Conservation (phyloP, 352 stramenopile species). For the Phytopythium montanum region DNA sequence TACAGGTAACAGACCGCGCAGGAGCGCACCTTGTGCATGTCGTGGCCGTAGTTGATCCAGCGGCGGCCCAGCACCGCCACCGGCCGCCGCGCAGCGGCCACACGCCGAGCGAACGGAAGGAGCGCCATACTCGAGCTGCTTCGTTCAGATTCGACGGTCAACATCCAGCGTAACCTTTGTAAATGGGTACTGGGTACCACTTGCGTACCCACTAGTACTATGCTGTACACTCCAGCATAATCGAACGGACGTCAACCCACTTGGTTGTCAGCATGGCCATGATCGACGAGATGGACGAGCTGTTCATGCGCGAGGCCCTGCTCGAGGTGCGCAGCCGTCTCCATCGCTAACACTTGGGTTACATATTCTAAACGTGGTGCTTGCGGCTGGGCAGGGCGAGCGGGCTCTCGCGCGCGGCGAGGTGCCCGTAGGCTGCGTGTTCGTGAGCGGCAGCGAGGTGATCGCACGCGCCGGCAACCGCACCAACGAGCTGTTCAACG, state of each 20-base stretch:
- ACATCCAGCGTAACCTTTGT: conserved; percentile 3
- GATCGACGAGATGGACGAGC: conserved; percentile 24
- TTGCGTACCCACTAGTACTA: not conserved
- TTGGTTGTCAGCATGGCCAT: not conserved
- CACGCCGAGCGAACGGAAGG: conserved; percentile 21
- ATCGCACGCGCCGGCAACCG: conserved; percentile 82
- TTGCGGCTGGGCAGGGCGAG: conserved; percentile 47
- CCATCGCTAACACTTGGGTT: not conserved
- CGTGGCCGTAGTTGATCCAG: conserved; percentile 80
- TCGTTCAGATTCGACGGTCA: not conserved
- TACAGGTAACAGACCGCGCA: not conserved
- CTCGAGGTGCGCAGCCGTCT: conserved; percentile 35
- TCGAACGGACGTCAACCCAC: not conserved
- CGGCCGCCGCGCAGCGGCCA: conserved; percentile 11
- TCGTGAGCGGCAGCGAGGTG: conserved; percentile 75
- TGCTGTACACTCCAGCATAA: conserved; percentile 9
- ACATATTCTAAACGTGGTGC: not conserved
- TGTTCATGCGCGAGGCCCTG: conserved; percentile 75
- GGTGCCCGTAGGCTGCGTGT: conserved; percentile 92
- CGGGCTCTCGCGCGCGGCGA: conserved; percentile 72
- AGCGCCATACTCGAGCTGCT: conserved; percentile 19
- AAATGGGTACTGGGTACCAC: too few species aligned
- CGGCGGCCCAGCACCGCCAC: conserved; percentile 23
- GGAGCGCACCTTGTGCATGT: conserved; percentile 64
- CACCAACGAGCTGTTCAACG: conserved; percentile 88